These are phyloP conservation scores for Juglanconis sp. DNA, from an alignment of 2,329 filamentous ascomycete species.

Conservation along the genomic window DNA sequence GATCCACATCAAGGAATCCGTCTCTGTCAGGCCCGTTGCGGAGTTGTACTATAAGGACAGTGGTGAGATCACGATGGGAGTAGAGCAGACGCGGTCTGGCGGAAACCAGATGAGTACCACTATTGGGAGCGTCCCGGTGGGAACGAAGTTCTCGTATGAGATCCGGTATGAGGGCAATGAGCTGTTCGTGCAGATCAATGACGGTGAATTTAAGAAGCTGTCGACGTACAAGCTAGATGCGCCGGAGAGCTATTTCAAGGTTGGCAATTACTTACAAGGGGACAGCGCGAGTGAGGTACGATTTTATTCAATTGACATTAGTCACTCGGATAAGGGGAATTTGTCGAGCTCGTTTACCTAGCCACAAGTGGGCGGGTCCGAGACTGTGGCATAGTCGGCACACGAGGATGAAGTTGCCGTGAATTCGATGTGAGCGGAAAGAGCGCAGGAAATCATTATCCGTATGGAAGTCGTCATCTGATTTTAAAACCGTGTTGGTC, in stretches of 20 bases:
- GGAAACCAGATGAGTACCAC: constrained; percentile 29
- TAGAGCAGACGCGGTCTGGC: constrained; percentile 32
- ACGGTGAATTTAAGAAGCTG: not conserved
- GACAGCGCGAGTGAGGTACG: not conserved
- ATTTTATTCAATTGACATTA: not conserved
- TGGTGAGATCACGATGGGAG: constrained; percentile 34
- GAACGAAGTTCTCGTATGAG: not conserved
- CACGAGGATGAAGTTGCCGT: too few relatives aligned
- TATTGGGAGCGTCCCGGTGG: not conserved
- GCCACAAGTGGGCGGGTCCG: too few relatives aligned
- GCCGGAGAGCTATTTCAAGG: not conserved
- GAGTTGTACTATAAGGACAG: constrained; percentile 36
- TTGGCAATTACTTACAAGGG: not conserved
- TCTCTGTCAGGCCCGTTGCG: constrained; percentile 36
- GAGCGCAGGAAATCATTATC: too few relatives aligned
- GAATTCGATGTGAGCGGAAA: too few relatives aligned
- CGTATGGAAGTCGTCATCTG: too few relatives aligned
- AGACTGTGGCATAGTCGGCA: too few relatives aligned
- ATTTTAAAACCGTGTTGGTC: too few relatives aligned
- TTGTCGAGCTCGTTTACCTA: too few relatives aligned
- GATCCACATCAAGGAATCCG: constrained; percentile 34
- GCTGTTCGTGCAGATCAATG: not conserved
- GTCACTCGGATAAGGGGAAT: not conserved
- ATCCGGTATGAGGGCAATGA: not conserved
- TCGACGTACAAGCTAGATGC: not conserved